Percentiles rank a stretch among this genome's conserved stretches.
phyloP scores from a whole-genome alignment of 2,329 filamentous ascomycete genomes.

The Talaromyces islandicus region DNA sequence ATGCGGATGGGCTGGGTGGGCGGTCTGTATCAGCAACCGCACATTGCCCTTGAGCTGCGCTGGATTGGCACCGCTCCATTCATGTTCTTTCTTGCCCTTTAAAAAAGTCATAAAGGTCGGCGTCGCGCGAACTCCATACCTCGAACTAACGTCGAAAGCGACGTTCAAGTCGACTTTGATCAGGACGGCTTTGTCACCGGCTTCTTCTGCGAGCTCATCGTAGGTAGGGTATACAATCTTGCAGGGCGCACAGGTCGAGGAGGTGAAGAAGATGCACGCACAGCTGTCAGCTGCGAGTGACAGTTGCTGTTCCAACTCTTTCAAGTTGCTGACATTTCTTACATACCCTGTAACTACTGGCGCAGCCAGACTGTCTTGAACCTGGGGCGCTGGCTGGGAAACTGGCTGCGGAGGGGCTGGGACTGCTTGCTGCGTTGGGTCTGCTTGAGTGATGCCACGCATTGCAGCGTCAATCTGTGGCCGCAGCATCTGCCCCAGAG shows the following conservation, averaged over 20 bases:
- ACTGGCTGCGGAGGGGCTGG: constrained; percentile 13
- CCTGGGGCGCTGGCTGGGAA: constrained; percentile 7
- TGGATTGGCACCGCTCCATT: constrained; percentile 74
- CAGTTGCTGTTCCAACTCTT: constrained; percentile 57
- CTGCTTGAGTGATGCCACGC: constrained; percentile 55
- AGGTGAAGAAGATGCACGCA: constrained; percentile 88
- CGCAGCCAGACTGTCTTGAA: not conserved
- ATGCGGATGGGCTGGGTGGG: constrained; percentile 71
- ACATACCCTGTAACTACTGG: constrained; percentile 43
- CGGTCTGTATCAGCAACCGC: constrained; percentile 67
- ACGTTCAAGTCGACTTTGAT: constrained; percentile 77
- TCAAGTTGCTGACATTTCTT: constrained; percentile 53
- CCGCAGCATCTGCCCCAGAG: constrained; percentile 80
- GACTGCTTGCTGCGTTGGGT: constrained; percentile 29
- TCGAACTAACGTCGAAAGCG: constrained; percentile 57
- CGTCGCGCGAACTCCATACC: constrained; percentile 67
- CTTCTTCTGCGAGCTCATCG: constrained; percentile 70
- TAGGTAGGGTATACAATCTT: constrained; percentile 76
- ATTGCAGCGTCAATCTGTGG: constrained; percentile 66
- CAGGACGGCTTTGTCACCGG: constrained; percentile 61
- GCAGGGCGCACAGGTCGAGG: constrained; percentile 78
- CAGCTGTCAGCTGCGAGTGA: constrained; percentile 58
- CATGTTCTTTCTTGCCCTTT: constrained; percentile 66
- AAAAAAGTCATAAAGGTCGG: constrained; percentile 87
- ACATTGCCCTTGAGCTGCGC: constrained; percentile 65